These are phyloP conservation scores for Saturnispora sekii DNA, from an alignment of 805 yeast species.

Conservation along the genomic window DNA sequence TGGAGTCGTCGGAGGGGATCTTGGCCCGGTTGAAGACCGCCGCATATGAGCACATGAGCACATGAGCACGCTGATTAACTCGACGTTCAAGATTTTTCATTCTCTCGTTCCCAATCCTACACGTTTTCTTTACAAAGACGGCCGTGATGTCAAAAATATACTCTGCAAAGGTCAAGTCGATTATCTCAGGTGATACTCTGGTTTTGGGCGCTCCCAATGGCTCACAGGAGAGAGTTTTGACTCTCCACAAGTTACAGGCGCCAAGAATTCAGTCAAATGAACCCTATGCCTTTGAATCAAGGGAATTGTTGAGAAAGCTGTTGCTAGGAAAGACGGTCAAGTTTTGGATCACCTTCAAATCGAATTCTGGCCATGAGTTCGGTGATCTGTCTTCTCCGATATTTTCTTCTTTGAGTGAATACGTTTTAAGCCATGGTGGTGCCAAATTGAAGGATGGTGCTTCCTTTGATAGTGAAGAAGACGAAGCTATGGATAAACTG, in stretches of 20 bases:
- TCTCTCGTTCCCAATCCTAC: neutral
- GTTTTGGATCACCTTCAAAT: slow-evolving; percentile 47
- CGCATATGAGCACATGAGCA: neutral
- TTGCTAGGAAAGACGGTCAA: slow-evolving; percentile 56
- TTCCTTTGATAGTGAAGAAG: slow-evolving; percentile 29
- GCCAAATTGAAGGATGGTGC: slow-evolving; percentile 50
- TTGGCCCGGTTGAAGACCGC: slow-evolving; percentile 16
- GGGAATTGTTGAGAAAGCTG: slow-evolving; percentile 52
- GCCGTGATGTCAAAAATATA: slow-evolving; percentile 24
- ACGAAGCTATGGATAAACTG: slow-evolving; percentile 30
- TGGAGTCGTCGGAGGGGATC: slow-evolving; percentile 20
- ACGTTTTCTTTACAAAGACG: neutral
- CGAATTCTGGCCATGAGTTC: slow-evolving; percentile 50
- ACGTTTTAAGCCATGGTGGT: slow-evolving; percentile 46
- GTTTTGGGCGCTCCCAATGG: slow-evolving; percentile 44
- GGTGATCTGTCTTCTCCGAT: slow-evolving; percentile 64
- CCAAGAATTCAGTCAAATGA: slow-evolving; percentile 40
- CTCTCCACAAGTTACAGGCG: slow-evolving; percentile 57
- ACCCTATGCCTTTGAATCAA: slow-evolving; percentile 43
- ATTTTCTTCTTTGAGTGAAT: slow-evolving; percentile 48
- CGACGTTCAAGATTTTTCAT: too few species aligned
- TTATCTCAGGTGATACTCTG: slow-evolving; percentile 62
- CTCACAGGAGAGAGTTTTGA: slow-evolving; percentile 51
- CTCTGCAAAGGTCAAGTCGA: slow-evolving; percentile 59
- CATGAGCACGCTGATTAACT: too few species aligned